phyloP scores from a whole-genome alignment of 2,329 filamentous ascomycete genomes.

The Colletotrichum sp. region DNA sequence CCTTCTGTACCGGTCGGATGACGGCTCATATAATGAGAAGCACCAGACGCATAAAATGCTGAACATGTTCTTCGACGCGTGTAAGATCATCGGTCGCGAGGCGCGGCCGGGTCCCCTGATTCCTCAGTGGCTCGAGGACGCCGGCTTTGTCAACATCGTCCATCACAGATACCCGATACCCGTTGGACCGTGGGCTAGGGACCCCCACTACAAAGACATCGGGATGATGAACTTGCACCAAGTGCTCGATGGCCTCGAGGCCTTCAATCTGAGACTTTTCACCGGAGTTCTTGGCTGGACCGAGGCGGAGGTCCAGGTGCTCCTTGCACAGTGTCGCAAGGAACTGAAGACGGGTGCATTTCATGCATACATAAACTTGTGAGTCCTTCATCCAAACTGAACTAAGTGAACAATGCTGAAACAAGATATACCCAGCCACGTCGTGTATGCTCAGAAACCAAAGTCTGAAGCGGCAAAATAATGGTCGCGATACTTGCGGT shows the following conservation, averaged over 20 bases:
- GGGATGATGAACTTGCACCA: conserved; percentile 24
- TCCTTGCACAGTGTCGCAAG: conserved; percentile 30
- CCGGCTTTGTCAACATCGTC: conserved; percentile 39
- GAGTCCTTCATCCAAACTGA: neutral
- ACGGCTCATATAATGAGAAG: conserved; percentile 21
- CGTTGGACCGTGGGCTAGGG: conserved; percentile 40
- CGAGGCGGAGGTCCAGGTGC: conserved; percentile 27
- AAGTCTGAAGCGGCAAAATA: neutral
- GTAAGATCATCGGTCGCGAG: conserved; percentile 26
- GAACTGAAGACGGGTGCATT: conserved; percentile 30
- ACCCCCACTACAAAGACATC: conserved; percentile 32
- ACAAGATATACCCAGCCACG: neutral
- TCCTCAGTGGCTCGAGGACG: conserved; percentile 38
- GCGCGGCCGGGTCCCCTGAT: conserved; percentile 31
- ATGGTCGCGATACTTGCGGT: no score
- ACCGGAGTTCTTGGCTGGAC: conserved; percentile 32
- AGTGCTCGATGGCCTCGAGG: conserved; percentile 25
- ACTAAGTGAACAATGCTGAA: neutral
- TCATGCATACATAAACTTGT: conserved; percentile 29
- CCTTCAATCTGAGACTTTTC: conserved; percentile 28
- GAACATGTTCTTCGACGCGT: conserved; percentile 22
- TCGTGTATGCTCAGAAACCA: neutral
- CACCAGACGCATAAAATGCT: conserved; percentile 18
- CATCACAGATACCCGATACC: conserved; percentile 35
- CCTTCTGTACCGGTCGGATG: conserved; percentile 23